A percentile compares a stretch with the other conserved stretches of the same genome.
Conservation (phyloP, 306 rosid genomes). For the Castanospermum australe region DNA sequence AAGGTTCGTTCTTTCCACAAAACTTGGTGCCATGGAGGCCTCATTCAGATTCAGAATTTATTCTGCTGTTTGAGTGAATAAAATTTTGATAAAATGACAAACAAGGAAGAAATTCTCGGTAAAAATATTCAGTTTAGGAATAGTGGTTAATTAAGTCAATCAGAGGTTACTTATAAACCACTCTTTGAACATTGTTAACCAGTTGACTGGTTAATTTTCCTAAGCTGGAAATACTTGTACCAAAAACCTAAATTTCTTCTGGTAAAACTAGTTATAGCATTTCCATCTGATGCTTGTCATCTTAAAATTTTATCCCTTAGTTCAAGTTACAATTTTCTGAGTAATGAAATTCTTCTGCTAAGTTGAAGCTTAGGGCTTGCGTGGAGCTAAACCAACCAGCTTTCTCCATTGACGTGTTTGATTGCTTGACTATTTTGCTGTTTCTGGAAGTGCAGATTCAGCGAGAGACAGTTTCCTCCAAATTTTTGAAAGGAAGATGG, state of each 20-base stretch:
- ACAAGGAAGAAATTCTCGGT: neutral
- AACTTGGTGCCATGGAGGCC: neutral
- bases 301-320: constrained; percentile 1
- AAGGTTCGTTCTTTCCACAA: neutral
- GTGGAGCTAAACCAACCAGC: neutral
- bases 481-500: constrained; percentile 84
- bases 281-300: constrained; percentile 13
- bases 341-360: constrained; percentile 1
- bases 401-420: constrained; percentile 30
- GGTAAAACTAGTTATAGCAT: neutral
- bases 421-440: constrained; percentile 37
- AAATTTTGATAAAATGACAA: neutral
- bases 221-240: neutral
- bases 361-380: constrained; percentile 28
- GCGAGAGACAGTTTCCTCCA: constrained; percentile 67
- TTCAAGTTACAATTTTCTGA: constrained; percentile 3
- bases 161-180: neutral
- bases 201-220: constrained; percentile 8
- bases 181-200: neutral
- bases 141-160: neutral
- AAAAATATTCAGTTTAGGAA: neutral
- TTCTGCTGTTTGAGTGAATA: neutral
- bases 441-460: constrained; percentile 69
- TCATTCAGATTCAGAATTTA: neutral
- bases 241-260: neutral